A percentile compares a stretch with the other conserved stretches of the same genome.
phyloP scores from a whole-genome alignment of 148 eudicot genomes.

The Chenopodium suecicum region DNA sequence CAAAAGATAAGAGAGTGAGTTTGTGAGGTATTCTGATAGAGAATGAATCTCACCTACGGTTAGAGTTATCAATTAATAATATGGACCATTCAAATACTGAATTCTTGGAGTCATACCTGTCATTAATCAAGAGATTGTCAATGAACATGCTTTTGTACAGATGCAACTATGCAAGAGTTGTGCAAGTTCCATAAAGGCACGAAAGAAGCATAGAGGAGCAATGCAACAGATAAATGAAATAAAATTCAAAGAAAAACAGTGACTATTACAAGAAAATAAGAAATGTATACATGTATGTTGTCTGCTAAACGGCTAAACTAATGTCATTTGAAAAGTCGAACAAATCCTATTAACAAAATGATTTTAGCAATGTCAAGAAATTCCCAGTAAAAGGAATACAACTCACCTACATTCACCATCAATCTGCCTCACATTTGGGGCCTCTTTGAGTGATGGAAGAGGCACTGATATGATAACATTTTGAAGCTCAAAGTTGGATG shows the following conservation, averaged over 20 bases:
- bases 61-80: conserved; percentile 69
- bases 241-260: not conserved
- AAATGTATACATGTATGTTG: no score
- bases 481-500: conserved; percentile 66
- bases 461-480: conserved; percentile 85
- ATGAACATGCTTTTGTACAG: no score
- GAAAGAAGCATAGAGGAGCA: not conserved
- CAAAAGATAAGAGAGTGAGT: not conserved
- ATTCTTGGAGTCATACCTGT: conserved; percentile 78
- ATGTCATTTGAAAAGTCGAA: no score
- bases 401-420: conserved; percentile 92
- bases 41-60: conserved; percentile 60
- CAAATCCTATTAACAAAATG: not conserved
- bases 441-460: conserved; percentile 83
- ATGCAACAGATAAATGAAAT: not conserved
- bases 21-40: not conserved
- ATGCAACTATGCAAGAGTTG: not conserved
- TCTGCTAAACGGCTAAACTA: no score
- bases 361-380: no score
- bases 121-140: conserved; percentile 13
- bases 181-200: not conserved
- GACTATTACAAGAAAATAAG: not conserved
- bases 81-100: conserved; percentile 85
- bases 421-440: conserved; percentile 72
- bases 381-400: no score